These are phyloP conservation scores for Zhuliangozyma blackwelliae DNA, from an alignment of 1,139 yeast genomes.

Conservation along the genomic window DNA sequence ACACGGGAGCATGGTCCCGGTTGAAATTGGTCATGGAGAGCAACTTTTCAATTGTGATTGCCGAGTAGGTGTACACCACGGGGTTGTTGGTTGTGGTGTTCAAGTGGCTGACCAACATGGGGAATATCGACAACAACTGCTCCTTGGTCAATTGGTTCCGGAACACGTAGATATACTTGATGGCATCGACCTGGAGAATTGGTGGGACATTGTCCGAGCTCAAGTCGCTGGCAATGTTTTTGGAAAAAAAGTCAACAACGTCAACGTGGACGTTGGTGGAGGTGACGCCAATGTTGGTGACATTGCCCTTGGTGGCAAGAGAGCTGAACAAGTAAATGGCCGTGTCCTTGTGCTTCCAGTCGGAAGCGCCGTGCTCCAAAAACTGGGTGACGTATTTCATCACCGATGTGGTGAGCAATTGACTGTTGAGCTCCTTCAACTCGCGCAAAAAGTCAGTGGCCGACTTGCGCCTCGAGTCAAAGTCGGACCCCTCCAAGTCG, in stretches of 20 bases:
- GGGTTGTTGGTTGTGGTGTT: constrained; percentile 47
- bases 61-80: constrained; percentile 89
- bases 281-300: constrained; percentile 84
- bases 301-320: constrained; percentile 84
- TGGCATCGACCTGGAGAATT: constrained; percentile 85
- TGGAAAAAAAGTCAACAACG: constrained; percentile 79
- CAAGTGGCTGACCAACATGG: constrained; percentile 71
- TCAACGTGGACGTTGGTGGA: constrained; percentile 81
- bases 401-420: constrained; percentile 68
- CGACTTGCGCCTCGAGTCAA: constrained; percentile 86
- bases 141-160: constrained; percentile 89
- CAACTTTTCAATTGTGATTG: constrained; percentile 87
- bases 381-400: constrained; percentile 73
- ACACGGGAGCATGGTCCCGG: constrained; percentile 48
- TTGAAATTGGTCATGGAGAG: constrained; percentile 65
- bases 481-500: constrained; percentile 92
- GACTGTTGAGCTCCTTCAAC: constrained; percentile 75
- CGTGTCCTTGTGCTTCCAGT: constrained; percentile 84
- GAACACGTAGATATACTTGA: constrained; percentile 83
- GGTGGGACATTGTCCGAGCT: constrained; percentile 52
- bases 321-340: constrained; percentile 85
- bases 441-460: constrained; percentile 89
- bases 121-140: constrained; percentile 75
- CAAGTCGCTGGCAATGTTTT: constrained; percentile 79
- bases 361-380: constrained; percentile 47